Percentiles rank a stretch among this genome's conserved stretches.
Evolutionary conservation across 306 rosid species (phyloP).

Genomic region (Potentilla sterilis): DNA sequence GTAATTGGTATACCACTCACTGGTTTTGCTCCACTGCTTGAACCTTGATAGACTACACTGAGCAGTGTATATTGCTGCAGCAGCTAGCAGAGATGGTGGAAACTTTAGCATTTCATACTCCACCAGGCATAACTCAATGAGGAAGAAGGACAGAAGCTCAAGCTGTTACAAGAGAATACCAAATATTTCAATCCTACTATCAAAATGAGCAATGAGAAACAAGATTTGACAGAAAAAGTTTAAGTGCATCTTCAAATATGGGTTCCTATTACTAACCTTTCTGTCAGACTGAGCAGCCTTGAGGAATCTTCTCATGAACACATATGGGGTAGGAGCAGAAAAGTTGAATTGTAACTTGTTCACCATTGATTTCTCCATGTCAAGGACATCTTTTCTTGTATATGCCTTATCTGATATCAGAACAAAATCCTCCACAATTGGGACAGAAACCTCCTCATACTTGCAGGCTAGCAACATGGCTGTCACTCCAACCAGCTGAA

Average conservation of each 20-base stretch:
- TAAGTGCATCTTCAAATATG: background rate
- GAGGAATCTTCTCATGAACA: slow-evolving; percentile 56
- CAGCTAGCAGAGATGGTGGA: slow-evolving; percentile 74
- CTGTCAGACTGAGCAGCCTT: slow-evolving; percentile 52
- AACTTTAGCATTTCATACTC: slow-evolving; percentile 71
- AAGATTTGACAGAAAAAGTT: background rate
- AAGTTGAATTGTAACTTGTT: slow-evolving; percentile 51
- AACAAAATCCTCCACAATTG: slow-evolving; percentile 57
- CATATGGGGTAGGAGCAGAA: slow-evolving; percentile 59
- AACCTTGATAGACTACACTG: slow-evolving; percentile 51
- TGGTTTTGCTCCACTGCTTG: slow-evolving; percentile 73
- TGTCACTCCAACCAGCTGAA: slow-evolving; percentile 62
- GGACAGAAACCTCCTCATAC: slow-evolving; percentile 64
- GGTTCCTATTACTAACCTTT: slow-evolving; percentile 26
- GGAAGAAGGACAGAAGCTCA: slow-evolving; percentile 70
- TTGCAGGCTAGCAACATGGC: slow-evolving; percentile 61
- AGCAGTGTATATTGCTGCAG: slow-evolving; percentile 83
- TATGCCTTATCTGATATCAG: slow-evolving; percentile 60
- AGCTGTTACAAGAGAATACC: slow-evolving; percentile 43
- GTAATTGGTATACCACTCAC: slow-evolving; percentile 63
- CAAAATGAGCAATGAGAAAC: background rate
- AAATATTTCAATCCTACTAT: background rate
- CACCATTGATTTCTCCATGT: slow-evolving; percentile 56
- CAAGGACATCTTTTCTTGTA: slow-evolving; percentile 44
- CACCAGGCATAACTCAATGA: slow-evolving; percentile 75